These are phyloP conservation scores for Daldinia concentrica DNA, from an alignment of 495 filamentous ascomycete genomes.

Conservation along the genomic window DNA sequence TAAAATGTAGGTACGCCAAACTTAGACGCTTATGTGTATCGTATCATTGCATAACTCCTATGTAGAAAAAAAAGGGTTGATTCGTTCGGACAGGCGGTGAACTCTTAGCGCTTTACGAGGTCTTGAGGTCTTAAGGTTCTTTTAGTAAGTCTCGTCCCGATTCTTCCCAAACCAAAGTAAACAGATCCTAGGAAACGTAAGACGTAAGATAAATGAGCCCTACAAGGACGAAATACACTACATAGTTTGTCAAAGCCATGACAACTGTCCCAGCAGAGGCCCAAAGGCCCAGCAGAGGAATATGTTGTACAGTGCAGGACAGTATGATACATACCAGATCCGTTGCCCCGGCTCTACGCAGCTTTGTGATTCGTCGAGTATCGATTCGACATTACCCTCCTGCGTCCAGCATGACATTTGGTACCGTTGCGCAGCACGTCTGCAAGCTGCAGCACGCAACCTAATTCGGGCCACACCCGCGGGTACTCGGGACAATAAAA, in stretches of 20 bases:
- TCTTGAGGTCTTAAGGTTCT: not conserved
- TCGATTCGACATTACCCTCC: slow-evolving; percentile 31
- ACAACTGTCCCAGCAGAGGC: slow-evolving; percentile 4
- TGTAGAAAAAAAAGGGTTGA: not conserved
- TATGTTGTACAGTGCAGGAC: slow-evolving; percentile 28
- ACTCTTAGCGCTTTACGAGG: slow-evolving; percentile 1
- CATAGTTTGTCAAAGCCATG: slow-evolving; percentile 11
- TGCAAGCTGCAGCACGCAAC: slow-evolving; percentile 36
- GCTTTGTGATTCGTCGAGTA: slow-evolving; percentile 21
- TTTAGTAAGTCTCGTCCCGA: not conserved
- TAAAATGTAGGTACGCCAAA: slow-evolving; percentile 12
- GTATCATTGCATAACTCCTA: slow-evolving; percentile 10
- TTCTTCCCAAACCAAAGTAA: slow-evolving; percentile 8
- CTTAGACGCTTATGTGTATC: slow-evolving; percentile 19
- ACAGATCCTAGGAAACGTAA: slow-evolving; percentile 2
- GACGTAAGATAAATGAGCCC: slow-evolving; percentile 5
- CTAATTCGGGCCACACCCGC: slow-evolving; percentile 33
- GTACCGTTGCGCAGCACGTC: slow-evolving; percentile 34
- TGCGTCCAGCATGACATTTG: slow-evolving; percentile 42
- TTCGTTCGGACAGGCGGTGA: slow-evolving; percentile 10
- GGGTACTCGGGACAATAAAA: slow-evolving; percentile 41
- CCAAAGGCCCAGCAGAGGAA: not conserved
- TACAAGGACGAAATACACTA: slow-evolving; percentile 1
- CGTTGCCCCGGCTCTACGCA: slow-evolving; percentile 25
- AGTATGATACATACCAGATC: slow-evolving; percentile 31